These are phyloP conservation scores for Santalum album DNA, from an alignment of 164 flowering plant genomes.

Conservation along the genomic window DNA sequence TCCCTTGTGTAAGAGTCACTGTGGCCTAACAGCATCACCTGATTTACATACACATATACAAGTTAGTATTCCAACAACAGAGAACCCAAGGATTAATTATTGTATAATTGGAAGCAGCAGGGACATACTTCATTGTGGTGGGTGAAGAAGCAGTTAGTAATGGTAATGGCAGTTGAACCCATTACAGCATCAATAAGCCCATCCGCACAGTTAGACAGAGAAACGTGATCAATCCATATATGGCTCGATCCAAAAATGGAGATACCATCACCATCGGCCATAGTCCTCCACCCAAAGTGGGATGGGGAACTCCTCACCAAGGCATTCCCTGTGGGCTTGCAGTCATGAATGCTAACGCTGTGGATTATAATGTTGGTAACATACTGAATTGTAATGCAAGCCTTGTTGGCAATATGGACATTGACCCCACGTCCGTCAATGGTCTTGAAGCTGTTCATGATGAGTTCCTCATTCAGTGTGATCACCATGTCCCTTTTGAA, in stretches of 20 bases:
- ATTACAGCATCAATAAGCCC: slow-evolving; percentile 94
- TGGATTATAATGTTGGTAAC: slow-evolving; percentile 37
- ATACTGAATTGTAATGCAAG: slow-evolving; percentile 37
- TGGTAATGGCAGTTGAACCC: slow-evolving; percentile 94
- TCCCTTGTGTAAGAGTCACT: slow-evolving; percentile 76
- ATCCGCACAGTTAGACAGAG: slow-evolving; percentile 84
- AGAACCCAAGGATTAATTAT: background rate
- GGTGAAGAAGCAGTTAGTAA: slow-evolving; percentile 80
- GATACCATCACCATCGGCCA: slow-evolving; percentile 66
- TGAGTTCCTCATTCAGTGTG: slow-evolving; percentile 33
- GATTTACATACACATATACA: background rate
- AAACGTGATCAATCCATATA: slow-evolving; percentile 91
- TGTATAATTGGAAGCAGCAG: background rate
- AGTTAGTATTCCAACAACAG: background rate
- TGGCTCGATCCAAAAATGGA: slow-evolving; percentile 91
- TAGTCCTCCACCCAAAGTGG: slow-evolving; percentile 42
- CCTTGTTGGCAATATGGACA: slow-evolving; percentile 40
- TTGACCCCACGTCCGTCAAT: slow-evolving; percentile 36
- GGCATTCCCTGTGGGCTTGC: slow-evolving; percentile 43
- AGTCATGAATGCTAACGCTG: slow-evolving; percentile 37
- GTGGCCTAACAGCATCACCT: slow-evolving; percentile 96
- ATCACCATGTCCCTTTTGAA: slow-evolving; percentile 42
- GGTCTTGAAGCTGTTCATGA: slow-evolving; percentile 48
- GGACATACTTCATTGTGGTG: slow-evolving; percentile 87
- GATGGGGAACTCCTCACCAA: slow-evolving; percentile 36